A percentile compares a stretch with the other conserved stretches of the same genome.
Conservation (phyloP, 2,329 filamentous ascomycete genomes). For the Calonectria ilicicola region DNA sequence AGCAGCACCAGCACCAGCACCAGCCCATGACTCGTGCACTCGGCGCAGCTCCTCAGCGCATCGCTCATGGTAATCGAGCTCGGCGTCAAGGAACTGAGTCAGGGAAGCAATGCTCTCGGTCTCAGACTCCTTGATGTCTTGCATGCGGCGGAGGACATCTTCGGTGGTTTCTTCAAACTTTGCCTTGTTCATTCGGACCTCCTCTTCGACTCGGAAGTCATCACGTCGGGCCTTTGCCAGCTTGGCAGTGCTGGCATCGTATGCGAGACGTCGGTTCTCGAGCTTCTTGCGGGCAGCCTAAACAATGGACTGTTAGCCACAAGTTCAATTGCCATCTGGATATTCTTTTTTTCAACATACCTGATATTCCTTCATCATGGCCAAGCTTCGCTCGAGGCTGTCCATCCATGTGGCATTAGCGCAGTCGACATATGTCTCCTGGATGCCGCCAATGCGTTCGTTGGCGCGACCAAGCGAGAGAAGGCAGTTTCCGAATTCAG, state of each 20-base stretch:
- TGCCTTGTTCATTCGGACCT: constrained; percentile 88
- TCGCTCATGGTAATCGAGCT: constrained; percentile 91
- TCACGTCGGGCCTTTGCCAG: constrained; percentile 95
- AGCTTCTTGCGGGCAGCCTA: constrained; percentile 86
- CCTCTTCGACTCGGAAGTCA: constrained; percentile 93
- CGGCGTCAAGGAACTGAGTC: constrained; percentile 84
- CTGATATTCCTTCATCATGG: constrained; percentile 99
- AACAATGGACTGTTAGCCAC: not conserved
- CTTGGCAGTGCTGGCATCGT: constrained; percentile 89
- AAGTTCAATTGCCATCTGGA: constrained; percentile 46
- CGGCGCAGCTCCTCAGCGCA: constrained; percentile 84
- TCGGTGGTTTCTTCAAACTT: constrained; percentile 97
- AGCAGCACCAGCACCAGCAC: constrained; percentile 33
- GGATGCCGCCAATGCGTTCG: constrained; percentile 85
- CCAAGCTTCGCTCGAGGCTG: constrained; percentile 87
- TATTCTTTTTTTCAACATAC: constrained; percentile 59
- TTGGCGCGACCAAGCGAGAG: constrained; percentile 85
- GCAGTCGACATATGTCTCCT: constrained; percentile 84
- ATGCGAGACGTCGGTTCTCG: constrained; percentile 87
- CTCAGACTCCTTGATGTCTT: constrained; percentile 95
- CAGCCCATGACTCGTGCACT: constrained; percentile 60
- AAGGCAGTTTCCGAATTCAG: constrained; percentile 90
- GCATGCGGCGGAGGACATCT: constrained; percentile 91
- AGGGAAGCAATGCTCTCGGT: constrained; percentile 85
- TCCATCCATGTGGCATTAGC: constrained; percentile 90